phyloP scores from a whole-genome alignment of 164 flowering plant species.

The Stephania cephalantha region DNA sequence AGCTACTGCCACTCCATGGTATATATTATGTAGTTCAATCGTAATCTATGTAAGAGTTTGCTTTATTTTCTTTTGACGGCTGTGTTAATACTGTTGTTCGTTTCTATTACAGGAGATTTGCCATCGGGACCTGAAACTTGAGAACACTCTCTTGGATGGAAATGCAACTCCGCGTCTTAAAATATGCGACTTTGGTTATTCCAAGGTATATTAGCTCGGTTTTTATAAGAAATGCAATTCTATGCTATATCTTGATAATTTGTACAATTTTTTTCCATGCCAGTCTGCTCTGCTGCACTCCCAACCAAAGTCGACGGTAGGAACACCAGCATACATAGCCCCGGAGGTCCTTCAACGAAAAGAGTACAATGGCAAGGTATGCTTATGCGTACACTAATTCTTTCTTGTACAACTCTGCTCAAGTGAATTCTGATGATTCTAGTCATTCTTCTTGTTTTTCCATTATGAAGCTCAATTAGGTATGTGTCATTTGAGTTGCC shows the following conservation, averaged over 20 bases:
- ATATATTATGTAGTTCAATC: not conserved
- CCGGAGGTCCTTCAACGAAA: slow-evolving; percentile 17
- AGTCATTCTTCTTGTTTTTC: not conserved
- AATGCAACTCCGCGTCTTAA: slow-evolving; percentile 42
- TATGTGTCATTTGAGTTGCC: too few relatives aligned
- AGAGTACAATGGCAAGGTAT: slow-evolving; percentile 22
- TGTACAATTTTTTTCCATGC: not conserved
- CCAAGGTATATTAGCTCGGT: slow-evolving; percentile 27
- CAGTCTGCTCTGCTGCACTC: slow-evolving; percentile 17
- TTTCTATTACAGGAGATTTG: slow-evolving; percentile 42
- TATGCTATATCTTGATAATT: not conserved
- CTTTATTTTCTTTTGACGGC: not conserved
- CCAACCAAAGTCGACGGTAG: slow-evolving; percentile 20
- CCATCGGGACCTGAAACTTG: slow-evolving; percentile 52
- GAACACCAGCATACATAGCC: slow-evolving; percentile 23
- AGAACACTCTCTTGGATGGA: slow-evolving; percentile 51
- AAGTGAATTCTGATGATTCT: too few relatives aligned
- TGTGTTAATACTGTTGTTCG: not conserved
- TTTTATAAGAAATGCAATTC: not conserved
- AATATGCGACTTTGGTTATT: slow-evolving; percentile 56
- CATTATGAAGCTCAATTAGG: too few relatives aligned
- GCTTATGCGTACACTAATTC: too few relatives aligned
- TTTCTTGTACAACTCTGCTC: too few relatives aligned
- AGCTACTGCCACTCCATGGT: slow-evolving; percentile 68
- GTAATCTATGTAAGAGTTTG: not conserved